These are phyloP conservation scores for Tieghemostelium lacteum DNA, from an alignment of 78 protist genomes.

Conservation along the genomic window DNA sequence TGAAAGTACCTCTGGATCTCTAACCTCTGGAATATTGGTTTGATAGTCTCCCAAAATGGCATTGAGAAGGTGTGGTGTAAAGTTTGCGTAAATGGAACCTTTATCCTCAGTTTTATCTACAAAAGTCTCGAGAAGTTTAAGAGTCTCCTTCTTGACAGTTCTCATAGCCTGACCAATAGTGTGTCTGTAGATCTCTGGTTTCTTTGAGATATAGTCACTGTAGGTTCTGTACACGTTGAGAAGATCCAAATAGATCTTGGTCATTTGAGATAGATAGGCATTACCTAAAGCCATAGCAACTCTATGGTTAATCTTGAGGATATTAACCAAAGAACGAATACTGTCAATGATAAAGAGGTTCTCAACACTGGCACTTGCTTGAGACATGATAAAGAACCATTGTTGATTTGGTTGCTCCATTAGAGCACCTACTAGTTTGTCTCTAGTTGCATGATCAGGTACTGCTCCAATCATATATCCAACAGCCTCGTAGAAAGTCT, in stretches of 20 bases:
- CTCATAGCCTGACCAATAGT: conserved; percentile 84
- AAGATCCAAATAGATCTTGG: conserved; percentile 91
- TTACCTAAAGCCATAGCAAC: conserved; percentile 90
- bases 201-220: conserved; percentile 76
- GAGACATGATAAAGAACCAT: conserved; percentile 86
- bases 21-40: conserved; percentile 80
- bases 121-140: conserved; percentile 88
- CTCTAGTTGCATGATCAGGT: conserved; percentile 54
- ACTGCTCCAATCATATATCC: conserved; percentile 93
- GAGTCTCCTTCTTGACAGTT: conserved; percentile 90
- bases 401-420: conserved; percentile 93
- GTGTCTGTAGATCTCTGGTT: conserved; percentile 50
- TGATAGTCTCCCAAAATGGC: conserved; percentile 93
- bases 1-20: conserved; percentile 89
- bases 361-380: conserved; percentile 32
- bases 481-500: conserved; percentile 97
- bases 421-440: conserved; percentile 73
- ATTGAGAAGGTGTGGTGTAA: conserved; percentile 92
- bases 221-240: conserved; percentile 84
- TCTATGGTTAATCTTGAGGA: conserved; percentile 88
- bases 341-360: conserved; percentile 11
- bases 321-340: conserved; percentile 62
- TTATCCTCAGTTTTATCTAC: conserved; percentile 77
- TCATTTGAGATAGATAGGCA: conserved; percentile 89
- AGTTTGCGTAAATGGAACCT: conserved; percentile 33